phyloP scores from a whole-genome alignment of 495 filamentous ascomycete species.

The Penicillium desertorum region DNA sequence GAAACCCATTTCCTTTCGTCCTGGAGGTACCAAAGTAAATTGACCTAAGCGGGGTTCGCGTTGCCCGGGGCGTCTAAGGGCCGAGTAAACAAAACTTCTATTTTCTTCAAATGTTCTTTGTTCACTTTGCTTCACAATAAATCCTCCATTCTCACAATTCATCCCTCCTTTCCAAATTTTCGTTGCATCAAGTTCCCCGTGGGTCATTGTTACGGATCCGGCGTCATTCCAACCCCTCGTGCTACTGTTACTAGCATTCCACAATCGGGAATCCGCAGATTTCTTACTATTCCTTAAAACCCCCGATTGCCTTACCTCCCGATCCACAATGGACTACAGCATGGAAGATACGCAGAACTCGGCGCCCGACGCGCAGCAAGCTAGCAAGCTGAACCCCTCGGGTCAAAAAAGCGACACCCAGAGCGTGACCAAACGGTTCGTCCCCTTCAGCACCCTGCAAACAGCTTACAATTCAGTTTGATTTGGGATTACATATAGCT shows the following conservation, averaged over 20 bases:
- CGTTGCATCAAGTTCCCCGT: slow-evolving; percentile 17
- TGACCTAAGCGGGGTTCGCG: slow-evolving; percentile 7
- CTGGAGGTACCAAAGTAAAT: neutral
- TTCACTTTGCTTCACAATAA: neutral
- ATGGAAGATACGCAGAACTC: slow-evolving; percentile 75
- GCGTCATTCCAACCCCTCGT: slow-evolving; percentile 46
- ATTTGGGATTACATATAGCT: slow-evolving; percentile 3
- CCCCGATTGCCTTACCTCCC: slow-evolving; percentile 1
- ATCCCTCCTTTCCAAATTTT: slow-evolving; percentile 14
- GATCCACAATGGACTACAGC: slow-evolving; percentile 56
- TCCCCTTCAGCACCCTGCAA: slow-evolving; percentile 5
- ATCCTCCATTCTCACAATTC: slow-evolving; percentile 1
- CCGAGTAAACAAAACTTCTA: slow-evolving; percentile 10
- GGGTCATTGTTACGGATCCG: slow-evolving; percentile 38
- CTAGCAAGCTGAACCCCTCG: slow-evolving; percentile 58
- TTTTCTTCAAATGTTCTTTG: slow-evolving; percentile 9
- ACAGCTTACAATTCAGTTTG: neutral
- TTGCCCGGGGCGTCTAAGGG: slow-evolving; percentile 7
- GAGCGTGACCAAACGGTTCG: slow-evolving; percentile 77
- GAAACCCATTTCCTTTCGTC: neutral
- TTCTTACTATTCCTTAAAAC: slow-evolving; percentile 12
- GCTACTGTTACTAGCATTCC: slow-evolving; percentile 34
- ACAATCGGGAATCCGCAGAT: slow-evolving; percentile 19
- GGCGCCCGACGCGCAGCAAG: slow-evolving; percentile 58
- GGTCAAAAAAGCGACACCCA: slow-evolving; percentile 61